Percentiles rank a stretch among this genome's conserved stretches.
These are phyloP conservation scores for Comarum palustre DNA, from an alignment of 306 rosid genomes.

Conservation along the genomic window DNA sequence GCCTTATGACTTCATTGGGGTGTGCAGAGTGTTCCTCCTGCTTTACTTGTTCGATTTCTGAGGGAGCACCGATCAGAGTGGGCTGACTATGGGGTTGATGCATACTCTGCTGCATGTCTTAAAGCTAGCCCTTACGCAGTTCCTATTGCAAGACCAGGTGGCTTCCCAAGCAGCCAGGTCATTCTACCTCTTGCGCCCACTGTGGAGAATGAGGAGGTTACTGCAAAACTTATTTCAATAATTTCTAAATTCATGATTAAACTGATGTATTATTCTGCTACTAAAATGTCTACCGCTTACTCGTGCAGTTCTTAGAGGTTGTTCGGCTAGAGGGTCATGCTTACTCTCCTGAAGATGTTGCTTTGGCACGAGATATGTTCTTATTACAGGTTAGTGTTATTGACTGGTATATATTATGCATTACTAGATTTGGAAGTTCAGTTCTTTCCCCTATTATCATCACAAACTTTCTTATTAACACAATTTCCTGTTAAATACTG, in stretches of 20 bases:
- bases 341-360: slow-evolving; percentile 80
- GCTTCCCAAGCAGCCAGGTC: slow-evolving; percentile 84
- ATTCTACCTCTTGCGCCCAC: slow-evolving; percentile 90
- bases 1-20: background rate
- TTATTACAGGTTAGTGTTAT: slow-evolving; percentile 58
- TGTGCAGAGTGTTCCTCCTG: slow-evolving; percentile 89
- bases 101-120: slow-evolving; percentile 84
- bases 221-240: background rate
- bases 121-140: slow-evolving; percentile 78
- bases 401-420: too few relatives aligned
- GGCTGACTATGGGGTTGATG: slow-evolving; percentile 98
- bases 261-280: background rate
- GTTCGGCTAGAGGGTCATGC: slow-evolving; percentile 98
- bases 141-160: slow-evolving; percentile 85
- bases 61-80: slow-evolving; percentile 98
- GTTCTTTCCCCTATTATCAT: background rate
- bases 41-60: slow-evolving; percentile 87
- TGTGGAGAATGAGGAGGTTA: slow-evolving; percentile 92
- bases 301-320: slow-evolving; percentile 77
- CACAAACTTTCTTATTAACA: background rate
- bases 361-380: slow-evolving; percentile 86
- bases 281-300: background rate
- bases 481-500: background rate
- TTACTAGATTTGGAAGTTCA: background rate
- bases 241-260: background rate